Conservation (phyloP, 2,329 filamentous ascomycete species). For the Diplodia mutila region DNA sequence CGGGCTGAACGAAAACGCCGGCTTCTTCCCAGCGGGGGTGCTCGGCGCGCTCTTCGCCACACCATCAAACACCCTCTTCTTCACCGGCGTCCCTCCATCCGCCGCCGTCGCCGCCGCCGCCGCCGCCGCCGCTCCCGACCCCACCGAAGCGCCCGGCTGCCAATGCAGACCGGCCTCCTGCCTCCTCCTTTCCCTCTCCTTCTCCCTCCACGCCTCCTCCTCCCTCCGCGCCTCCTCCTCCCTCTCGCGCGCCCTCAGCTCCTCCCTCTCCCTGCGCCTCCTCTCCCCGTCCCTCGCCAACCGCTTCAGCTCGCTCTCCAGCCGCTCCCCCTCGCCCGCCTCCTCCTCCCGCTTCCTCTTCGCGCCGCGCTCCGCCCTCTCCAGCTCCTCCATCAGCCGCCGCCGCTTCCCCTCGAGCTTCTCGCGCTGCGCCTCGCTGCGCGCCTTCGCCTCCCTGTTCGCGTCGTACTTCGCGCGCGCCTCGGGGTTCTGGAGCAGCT, state of each 20-base stretch:
- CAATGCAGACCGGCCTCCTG: conserved; percentile 45
- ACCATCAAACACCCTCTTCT: conserved; percentile 27
- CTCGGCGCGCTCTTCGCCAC: conserved; percentile 31
- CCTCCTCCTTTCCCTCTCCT: conserved; percentile 53
- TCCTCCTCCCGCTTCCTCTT: conserved; percentile 52
- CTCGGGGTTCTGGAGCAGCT: conserved; percentile 73
- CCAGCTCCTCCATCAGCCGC: conserved; percentile 83
- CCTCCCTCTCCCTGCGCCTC: conserved; percentile 22
- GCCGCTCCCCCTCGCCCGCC: conserved; percentile 51
- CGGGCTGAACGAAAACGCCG: conserved; percentile 50
- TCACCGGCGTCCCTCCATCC: conserved; percentile 23
- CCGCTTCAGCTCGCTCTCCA: conserved; percentile 53
- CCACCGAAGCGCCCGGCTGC: conserved; percentile 30
- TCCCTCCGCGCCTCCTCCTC: conserved; percentile 53
- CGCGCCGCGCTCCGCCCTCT: conserved; percentile 69
- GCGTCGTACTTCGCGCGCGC: conserved; percentile 79
- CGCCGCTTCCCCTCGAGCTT: conserved; percentile 73
- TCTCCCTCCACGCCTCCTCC: conserved; percentile 49
- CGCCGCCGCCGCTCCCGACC: neutral
- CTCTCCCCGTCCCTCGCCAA: conserved; percentile 22
- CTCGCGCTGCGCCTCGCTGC: conserved; percentile 71
- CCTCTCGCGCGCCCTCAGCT: conserved; percentile 37
- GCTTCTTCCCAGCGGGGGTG: conserved; percentile 38
- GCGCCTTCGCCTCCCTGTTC: conserved; percentile 67
- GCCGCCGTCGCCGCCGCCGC: neutral